Conservation (phyloP, 768 basidiomycete species). For the Lactarius hatsudake region DNA sequence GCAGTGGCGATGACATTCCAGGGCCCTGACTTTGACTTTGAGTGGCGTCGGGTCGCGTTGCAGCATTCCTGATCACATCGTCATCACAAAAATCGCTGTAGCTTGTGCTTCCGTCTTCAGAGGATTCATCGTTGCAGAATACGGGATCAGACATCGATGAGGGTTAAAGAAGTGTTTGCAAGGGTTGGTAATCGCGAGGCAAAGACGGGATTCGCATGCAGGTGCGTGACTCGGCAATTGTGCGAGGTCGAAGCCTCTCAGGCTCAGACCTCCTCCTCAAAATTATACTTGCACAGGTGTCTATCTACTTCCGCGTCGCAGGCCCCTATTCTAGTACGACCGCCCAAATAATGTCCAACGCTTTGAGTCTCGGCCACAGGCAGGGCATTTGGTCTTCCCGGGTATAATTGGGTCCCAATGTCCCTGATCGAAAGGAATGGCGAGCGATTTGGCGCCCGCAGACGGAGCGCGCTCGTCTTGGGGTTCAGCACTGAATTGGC, state of each 20-base stretch:
- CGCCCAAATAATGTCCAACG: slow-evolving; percentile 97
- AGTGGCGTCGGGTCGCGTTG: not conserved
- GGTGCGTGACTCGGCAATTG: not conserved
- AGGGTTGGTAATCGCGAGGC: not conserved
- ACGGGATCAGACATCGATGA: slow-evolving; percentile 1
- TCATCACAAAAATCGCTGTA: slow-evolving; percentile 23
- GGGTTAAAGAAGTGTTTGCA: not conserved
- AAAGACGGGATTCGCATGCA: not conserved
- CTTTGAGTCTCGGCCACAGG: slow-evolving; percentile 85
- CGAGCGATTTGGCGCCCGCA: slow-evolving; percentile 94
- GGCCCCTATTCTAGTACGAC: slow-evolving; percentile 51
- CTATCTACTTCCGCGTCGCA: slow-evolving; percentile 5
- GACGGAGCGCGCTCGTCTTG: slow-evolving; percentile 95
- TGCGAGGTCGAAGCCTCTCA: not conserved
- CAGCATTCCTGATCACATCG: not conserved
- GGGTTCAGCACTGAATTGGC: slow-evolving; percentile 61
- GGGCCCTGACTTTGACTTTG: not conserved
- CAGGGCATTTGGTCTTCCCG: slow-evolving; percentile 87
- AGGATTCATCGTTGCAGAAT: not conserved
- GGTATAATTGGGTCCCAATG: slow-evolving; percentile 76
- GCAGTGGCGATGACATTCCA: not conserved
- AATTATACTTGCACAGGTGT: slow-evolving; percentile 1
- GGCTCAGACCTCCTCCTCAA: not conserved
- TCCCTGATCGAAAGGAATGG: slow-evolving; percentile 92
- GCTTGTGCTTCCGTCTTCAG: slow-evolving; percentile 8